Conservation (phyloP, 257 asterid genomes). For the Lycium ferocissimum region DNA sequence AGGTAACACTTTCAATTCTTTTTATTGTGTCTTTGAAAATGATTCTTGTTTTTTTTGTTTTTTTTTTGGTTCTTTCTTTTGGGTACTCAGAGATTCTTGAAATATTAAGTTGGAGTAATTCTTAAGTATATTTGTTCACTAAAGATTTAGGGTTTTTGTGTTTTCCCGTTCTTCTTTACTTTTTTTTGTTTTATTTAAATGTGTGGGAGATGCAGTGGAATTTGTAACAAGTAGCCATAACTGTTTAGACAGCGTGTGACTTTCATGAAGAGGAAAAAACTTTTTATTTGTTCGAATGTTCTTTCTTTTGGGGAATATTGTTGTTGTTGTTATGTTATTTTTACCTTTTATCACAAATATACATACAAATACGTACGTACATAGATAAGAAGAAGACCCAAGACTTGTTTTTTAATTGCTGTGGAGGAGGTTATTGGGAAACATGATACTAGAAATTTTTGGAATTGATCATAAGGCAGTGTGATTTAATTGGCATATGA, state of each 20-base stretch:
- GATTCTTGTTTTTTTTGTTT: background rate
- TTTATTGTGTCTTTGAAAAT: background rate
- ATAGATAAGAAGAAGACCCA: too few relatives aligned
- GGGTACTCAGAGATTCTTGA: background rate
- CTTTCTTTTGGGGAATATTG: background rate
- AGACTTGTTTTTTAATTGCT: background rate
- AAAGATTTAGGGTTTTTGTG: background rate
- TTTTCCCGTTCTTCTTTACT: background rate
- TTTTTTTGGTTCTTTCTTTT: background rate
- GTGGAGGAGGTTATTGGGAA: background rate
- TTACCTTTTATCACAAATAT: too few relatives aligned
- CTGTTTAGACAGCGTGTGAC: too few relatives aligned
- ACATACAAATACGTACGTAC: background rate
- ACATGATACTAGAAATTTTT: background rate
- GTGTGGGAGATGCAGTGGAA: background rate
- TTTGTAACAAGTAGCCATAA: background rate
- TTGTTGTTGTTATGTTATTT: background rate
- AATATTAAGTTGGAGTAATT: background rate
- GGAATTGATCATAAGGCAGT: background rate
- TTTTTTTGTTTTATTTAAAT: background rate
- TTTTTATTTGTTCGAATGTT: too few relatives aligned
- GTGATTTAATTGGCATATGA: background rate
- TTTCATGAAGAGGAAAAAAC: too few relatives aligned
- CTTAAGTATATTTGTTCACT: background rate
- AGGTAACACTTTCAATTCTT: constrained; percentile 44